Base-by-base conservation (phyloP, 2,329 filamentous ascomycete species). In the Ascochyta rabiei region DNA sequence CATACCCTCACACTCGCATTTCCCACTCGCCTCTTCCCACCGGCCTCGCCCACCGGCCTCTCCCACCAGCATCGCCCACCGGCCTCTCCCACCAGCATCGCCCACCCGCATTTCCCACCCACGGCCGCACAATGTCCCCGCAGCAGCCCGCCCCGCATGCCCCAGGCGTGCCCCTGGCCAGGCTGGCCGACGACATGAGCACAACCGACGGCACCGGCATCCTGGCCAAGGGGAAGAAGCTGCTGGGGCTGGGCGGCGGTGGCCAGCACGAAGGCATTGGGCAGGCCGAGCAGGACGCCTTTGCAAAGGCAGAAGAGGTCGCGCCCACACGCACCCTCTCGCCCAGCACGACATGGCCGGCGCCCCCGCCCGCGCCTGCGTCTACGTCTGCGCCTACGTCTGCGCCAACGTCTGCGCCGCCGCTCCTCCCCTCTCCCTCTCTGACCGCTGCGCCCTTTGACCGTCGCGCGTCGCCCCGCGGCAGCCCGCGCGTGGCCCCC, bases 401-500 rank as follows among this genome's bases (percentile, higher is more conserved):
- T 5, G 31, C 8, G n/a, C 15, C 31, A 0, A 9, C 64, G 8
- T 48, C 44, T n/a, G 59, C 55, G 3, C 63, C 67, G 4, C 57
- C 67, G 16, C 63, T 74, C 26, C 59, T 72, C 5, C 64, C 72
- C 23, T 71, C 71, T 6, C 67, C 72, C 7, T 72, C 71, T 13
- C 63, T 71, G 26, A 63, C 60, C n/a, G 63, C 66, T 24, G 66
- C 70, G 18, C 60, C 64, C 9, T 49, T 58, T 37, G 71, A 69
- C 53, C 65, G 64, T 19, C 66, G 64, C 50, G 63, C 63, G 23
- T 73, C 75, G 24, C 71, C 74, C 28, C 71, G 72, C 37, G 62
- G 71, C 40, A 75, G 71, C 59, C 73, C 74, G 34, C 68, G 71
- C 47, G 72, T 75, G 49, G 63, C 66, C 30, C 70, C 74, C 13